Evolutionary conservation across 2,329 filamentous ascomycete genomes (phyloP).

Genomic region (Hortaea sp.): DNA sequence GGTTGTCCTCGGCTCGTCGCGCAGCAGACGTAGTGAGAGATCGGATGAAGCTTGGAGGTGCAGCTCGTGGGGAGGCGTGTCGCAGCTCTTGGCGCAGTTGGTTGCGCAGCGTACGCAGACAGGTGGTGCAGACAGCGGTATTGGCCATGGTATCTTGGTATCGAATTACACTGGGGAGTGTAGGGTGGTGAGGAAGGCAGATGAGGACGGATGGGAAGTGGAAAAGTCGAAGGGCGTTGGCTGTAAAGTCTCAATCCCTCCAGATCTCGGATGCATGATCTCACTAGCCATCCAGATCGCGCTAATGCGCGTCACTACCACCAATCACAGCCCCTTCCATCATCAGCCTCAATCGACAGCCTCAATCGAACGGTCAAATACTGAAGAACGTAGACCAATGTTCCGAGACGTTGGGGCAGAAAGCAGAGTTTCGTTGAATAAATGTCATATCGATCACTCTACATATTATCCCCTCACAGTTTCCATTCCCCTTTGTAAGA

Average conservation of each 20-base stretch:
- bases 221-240: neutral
- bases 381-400: too few species aligned
- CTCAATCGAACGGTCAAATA: neutral
- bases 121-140: constrained; percentile 13
- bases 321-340: neutral
- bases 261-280: constrained; percentile 2
- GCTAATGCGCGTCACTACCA: neutral
- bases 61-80: constrained; percentile 3
- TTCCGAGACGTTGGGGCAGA: too few species aligned
- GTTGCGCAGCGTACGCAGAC: constrained; percentile 14
- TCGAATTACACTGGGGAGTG: too few species aligned
- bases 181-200: too few species aligned
- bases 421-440: too few species aligned
- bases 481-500: neutral
- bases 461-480: neutral
- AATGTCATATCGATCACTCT: neutral
- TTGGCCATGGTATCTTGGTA: constrained; percentile 10
- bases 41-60: neutral
- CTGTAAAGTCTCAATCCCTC: neutral
- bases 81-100: constrained; percentile 5
- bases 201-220: neutral
- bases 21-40: constrained; percentile 1
- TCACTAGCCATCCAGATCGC: neutral
- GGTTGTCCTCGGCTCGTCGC: neutral
- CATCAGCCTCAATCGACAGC: neutral